Evolutionary conservation across 352 stramenopile genomes (phyloP).

Genomic region (Phytophthora macrochlamydospora): DNA sequence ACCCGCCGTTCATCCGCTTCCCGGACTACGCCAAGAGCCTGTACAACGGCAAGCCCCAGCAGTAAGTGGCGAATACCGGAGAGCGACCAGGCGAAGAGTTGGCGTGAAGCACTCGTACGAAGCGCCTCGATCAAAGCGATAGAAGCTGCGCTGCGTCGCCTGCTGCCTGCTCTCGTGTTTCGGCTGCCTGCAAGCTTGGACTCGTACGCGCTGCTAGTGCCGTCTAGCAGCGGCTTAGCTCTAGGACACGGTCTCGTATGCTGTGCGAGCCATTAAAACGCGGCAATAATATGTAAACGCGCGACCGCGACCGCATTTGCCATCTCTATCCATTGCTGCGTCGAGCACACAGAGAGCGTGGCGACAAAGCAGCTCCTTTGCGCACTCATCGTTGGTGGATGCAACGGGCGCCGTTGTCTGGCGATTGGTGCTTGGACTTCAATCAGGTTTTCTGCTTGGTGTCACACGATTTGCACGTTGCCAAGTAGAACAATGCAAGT

Average conservation of each 20-base stretch:
- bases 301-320: conserved; percentile 23
- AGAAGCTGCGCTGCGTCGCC: conserved; percentile 35
- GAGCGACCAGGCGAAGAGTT: conserved; percentile 25
- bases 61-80: conserved; percentile 27
- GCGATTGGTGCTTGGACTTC: conserved; percentile 5
- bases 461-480: not conserved
- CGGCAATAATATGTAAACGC: conserved; percentile 40
- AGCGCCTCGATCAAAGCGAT: conserved; percentile 34
- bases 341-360: not conserved
- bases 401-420: not conserved
- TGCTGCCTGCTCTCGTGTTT: conserved; percentile 19
- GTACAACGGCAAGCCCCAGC: conserved; percentile 79
- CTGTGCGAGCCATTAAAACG: conserved; percentile 21
- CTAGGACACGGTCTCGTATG: conserved; percentile 21
- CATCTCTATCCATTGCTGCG: not conserved
- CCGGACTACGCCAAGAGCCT: conserved; percentile 96
- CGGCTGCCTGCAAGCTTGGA: conserved; percentile 18
- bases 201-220: conserved; percentile 23
- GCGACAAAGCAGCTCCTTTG: not conserved
- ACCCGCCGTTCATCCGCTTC: conserved; percentile 97
- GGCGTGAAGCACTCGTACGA: conserved; percentile 22
- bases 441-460: too few species aligned
- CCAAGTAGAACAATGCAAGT: not conserved
- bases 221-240: conserved; percentile 34
- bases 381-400: not conserved